Conservation (phyloP, 1,284 basidiomycete genomes). For the Ceratobasidium sp. region DNA sequence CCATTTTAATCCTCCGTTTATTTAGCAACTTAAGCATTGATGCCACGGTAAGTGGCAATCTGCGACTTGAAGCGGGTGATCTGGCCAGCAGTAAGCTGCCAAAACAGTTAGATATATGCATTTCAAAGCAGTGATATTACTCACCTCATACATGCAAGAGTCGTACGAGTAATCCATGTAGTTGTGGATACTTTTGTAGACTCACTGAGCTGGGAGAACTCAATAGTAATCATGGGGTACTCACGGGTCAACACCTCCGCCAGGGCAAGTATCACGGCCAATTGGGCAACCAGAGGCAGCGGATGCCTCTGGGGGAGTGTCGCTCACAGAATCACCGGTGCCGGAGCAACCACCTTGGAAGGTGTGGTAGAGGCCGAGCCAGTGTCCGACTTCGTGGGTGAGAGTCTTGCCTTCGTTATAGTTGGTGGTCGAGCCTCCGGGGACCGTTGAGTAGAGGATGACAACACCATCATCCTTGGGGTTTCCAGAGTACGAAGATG, state of each 20-base stretch:
- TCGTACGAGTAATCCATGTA: slow-evolving; percentile 43
- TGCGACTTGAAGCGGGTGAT: slow-evolving; percentile 43
- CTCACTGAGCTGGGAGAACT: not conserved
- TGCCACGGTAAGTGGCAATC: slow-evolving; percentile 45
- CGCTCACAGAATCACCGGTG: slow-evolving; percentile 58
- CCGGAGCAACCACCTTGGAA: slow-evolving; percentile 63
- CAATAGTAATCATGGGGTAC: not conserved
- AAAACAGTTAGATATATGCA: not conserved
- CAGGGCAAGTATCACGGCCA: slow-evolving; percentile 44
- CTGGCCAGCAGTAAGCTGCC: slow-evolving; percentile 46
- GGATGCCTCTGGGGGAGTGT: slow-evolving; percentile 51
- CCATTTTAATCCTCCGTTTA: not conserved
- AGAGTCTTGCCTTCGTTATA: slow-evolving; percentile 55
- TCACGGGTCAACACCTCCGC: slow-evolving; percentile 42
- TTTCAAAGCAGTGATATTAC: not conserved
- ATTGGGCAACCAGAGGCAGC: slow-evolving; percentile 44
- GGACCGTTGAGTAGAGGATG: slow-evolving; percentile 47
- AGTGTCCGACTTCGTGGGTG: slow-evolving; percentile 61
- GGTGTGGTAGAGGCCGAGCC: slow-evolving; percentile 62
- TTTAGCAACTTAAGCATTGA: slow-evolving; percentile 32
- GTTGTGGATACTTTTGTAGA: slow-evolving; percentile 27
- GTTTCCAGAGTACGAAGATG: slow-evolving; percentile 22
- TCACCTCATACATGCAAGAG: slow-evolving; percentile 44
- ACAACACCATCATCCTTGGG: slow-evolving; percentile 48
- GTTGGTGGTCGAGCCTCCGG: slow-evolving; percentile 46